phyloP scores from a whole-genome alignment of 352 stramenopile genomes.

The Globisporangium abappressorium region DNA sequence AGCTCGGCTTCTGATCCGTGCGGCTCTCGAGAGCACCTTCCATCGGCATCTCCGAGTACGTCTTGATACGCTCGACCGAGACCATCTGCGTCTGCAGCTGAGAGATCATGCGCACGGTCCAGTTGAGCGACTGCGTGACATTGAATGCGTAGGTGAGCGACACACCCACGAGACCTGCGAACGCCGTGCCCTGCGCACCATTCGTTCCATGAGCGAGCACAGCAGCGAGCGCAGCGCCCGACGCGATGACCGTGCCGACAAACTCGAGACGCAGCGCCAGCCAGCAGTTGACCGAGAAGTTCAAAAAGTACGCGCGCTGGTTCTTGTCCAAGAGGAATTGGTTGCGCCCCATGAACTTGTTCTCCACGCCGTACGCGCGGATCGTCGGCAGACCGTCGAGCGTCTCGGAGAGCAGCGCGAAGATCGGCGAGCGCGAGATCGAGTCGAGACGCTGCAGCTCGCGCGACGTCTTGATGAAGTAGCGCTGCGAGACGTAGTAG shows the following conservation, averaged over 20 bases:
- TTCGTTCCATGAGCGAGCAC: slow-evolving; percentile 48
- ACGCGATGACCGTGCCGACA: slow-evolving; percentile 55
- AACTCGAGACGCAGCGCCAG: slow-evolving; percentile 72
- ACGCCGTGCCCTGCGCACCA: slow-evolving; percentile 33
- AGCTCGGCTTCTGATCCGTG: slow-evolving; percentile 14
- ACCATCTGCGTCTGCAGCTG: slow-evolving; percentile 77
- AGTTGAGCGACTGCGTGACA: slow-evolving; percentile 72
- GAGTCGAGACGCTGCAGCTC: slow-evolving; percentile 97
- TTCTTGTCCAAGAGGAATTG: slow-evolving; percentile 58
- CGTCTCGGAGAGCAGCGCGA: slow-evolving; percentile 92
- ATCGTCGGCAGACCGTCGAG: slow-evolving; percentile 94
- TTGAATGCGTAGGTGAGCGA: slow-evolving; percentile 73
- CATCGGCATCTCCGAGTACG: slow-evolving; percentile 52
- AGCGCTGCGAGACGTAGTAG: slow-evolving; percentile 82
- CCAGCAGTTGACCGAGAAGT: slow-evolving; percentile 72
- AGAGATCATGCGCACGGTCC: slow-evolving; percentile 68
- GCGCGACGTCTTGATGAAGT: slow-evolving; percentile 90
- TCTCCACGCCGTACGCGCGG: slow-evolving; percentile 64
- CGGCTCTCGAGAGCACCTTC: slow-evolving; percentile 43
- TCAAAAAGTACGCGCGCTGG: slow-evolving; percentile 66
- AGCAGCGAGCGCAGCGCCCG: slow-evolving; percentile 44
- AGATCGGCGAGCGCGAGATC: slow-evolving; percentile 92
- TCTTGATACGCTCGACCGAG: slow-evolving; percentile 70
- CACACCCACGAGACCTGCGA: slow-evolving; percentile 59
- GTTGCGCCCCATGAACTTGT: slow-evolving; percentile 52